phyloP scores from a whole-genome alignment of 148 eudicot genomes.

The Camellia sinensis region DNA sequence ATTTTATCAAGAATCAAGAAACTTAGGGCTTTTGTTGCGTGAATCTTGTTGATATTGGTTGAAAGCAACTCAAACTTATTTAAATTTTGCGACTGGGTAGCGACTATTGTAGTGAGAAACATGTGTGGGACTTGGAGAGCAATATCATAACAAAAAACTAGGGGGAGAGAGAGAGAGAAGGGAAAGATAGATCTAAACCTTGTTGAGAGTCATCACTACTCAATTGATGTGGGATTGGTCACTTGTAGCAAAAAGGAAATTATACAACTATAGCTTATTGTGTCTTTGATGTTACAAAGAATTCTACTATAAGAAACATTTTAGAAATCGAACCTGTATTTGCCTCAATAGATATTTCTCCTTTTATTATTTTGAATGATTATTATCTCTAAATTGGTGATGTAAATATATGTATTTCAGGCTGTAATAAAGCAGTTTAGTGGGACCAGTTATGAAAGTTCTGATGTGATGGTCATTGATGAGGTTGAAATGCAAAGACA shows the following conservation, averaged over 20 bases:
- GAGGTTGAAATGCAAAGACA: conserved; percentile 88
- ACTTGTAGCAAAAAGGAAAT: neutral
- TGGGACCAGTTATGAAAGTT: conserved; percentile 80
- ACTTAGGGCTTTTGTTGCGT: neutral
- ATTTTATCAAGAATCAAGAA: neutral
- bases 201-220: no score
- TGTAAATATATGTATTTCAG: conserved; percentile 36
- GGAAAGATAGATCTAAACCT: no score
- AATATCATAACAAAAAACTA: neutral
- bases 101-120: neutral
- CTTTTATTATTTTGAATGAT: neutral
- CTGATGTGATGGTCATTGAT: conserved; percentile 81
- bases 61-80: neutral
- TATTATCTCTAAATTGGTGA: conserved; percentile 11
- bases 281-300: neutral
- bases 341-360: neutral
- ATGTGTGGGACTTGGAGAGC: neutral
- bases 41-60: neutral
- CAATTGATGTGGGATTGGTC: neutral
- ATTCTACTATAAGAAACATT: neutral
- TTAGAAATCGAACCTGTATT: neutral
- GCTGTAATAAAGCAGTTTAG: conserved; percentile 94
- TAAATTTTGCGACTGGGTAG: neutral
- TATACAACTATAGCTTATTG: neutral
- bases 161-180: neutral